phyloP scores from a whole-genome alignment of 2,329 filamentous ascomycete genomes.

The Xylariaceae sp. region DNA sequence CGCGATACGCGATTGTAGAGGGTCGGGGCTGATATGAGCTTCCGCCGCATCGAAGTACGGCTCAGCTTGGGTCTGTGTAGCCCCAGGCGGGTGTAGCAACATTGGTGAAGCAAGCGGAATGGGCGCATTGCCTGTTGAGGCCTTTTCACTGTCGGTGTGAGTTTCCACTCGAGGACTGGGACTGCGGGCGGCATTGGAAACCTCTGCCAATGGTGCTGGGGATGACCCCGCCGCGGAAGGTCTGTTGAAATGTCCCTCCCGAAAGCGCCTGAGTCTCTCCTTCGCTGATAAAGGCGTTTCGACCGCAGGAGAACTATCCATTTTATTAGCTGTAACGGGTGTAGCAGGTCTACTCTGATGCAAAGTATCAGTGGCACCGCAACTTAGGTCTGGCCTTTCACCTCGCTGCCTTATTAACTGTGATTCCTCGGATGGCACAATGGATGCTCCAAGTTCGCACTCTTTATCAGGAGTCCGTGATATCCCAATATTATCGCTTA shows the following conservation, averaged over 20 bases:
- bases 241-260: conserved; percentile 23
- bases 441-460: background rate
- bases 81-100: conserved; percentile 15
- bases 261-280: conserved; percentile 26
- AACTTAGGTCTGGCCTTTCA: background rate
- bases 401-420: background rate
- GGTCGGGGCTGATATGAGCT: background rate
- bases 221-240: conserved; percentile 5
- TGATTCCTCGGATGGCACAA: background rate
- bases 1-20: conserved; percentile 4
- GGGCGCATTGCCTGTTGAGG: background rate
- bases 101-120: conserved; percentile 5
- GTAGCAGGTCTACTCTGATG: conserved; percentile 3
- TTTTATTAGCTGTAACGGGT: conserved; percentile 14
- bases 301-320: conserved; percentile 22
- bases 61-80: conserved; percentile 8
- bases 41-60: conserved; percentile 3
- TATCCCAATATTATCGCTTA: conserved; percentile 28
- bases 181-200: background rate
- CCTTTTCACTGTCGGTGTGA: background rate
- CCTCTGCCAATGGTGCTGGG: conserved; percentile 1
- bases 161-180: conserved; percentile 10
- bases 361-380: background rate
- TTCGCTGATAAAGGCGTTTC: conserved; percentile 21
- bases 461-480: conserved; percentile 20